phyloP scores from a whole-genome alignment of 331 rosid genomes.

The Phaseolus coccineus region DNA sequence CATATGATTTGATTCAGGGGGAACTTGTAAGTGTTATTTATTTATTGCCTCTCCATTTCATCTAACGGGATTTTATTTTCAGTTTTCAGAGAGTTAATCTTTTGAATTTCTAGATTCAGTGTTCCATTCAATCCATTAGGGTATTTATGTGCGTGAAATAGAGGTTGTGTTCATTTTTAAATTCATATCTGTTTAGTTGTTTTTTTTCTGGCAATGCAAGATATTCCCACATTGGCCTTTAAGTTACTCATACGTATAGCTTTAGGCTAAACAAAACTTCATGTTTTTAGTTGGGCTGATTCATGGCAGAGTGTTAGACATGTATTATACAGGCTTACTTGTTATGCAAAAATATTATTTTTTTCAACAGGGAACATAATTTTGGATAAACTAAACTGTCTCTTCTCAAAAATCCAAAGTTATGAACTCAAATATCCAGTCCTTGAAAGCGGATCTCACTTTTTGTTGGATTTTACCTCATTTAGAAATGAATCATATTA shows the following conservation, averaged over 20 bases:
- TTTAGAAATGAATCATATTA: slow-evolving; percentile 25
- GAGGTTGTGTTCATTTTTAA: slow-evolving; percentile 15
- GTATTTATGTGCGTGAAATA: neutral
- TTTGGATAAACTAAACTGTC: slow-evolving; percentile 11
- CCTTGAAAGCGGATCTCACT: slow-evolving; percentile 18
- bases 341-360: neutral
- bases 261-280: neutral
- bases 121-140: slow-evolving; percentile 30
- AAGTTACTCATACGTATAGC: neutral
- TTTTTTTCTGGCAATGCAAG: slow-evolving; percentile 30
- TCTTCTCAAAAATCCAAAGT: slow-evolving; percentile 11
- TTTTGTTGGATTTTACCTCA: slow-evolving; percentile 8
- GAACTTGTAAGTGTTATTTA: slow-evolving; percentile 71
- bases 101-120: slow-evolving; percentile 14
- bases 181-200: slow-evolving; percentile 34
- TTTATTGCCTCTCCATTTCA: slow-evolving; percentile 25
- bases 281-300: slow-evolving; percentile 24
- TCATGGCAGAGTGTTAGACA: slow-evolving; percentile 11
- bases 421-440: neutral
- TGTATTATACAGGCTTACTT: neutral
- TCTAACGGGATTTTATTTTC: slow-evolving; percentile 1
- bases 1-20: slow-evolving; percentile 92
- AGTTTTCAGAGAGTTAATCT: slow-evolving; percentile 13
- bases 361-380: neutral
- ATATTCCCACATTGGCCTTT: neutral